Percentiles rank a stretch among this genome's conserved stretches.
Evolutionary conservation across 305 asterid species (phyloP).

Genomic region (Ruellia speciosa): DNA sequence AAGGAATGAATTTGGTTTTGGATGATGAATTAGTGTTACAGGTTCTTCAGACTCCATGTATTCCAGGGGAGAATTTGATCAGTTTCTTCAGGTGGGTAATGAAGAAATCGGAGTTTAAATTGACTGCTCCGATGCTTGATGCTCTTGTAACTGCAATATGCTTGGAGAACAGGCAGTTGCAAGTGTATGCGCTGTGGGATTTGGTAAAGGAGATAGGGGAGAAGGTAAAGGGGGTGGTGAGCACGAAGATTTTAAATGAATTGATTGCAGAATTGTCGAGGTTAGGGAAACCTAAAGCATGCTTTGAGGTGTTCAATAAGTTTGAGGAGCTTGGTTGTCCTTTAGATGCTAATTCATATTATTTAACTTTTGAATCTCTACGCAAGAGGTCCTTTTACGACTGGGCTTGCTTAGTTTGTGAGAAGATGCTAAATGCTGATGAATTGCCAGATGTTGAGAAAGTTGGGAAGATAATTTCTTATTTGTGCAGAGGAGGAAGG

Average conservation of each 20-base stretch:
- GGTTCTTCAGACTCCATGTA: conserved; percentile 47
- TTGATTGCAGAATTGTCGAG: conserved; percentile 45
- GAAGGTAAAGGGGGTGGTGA: conserved; percentile 47
- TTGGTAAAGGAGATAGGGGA: conserved; percentile 47
- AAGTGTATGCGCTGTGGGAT: conserved; percentile 65
- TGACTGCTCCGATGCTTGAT: conserved; percentile 32
- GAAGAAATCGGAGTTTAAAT: conserved; percentile 31
- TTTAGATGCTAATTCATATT: conserved; percentile 55
- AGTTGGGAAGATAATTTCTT: conserved; percentile 55
- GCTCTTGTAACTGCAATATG: conserved; percentile 38
- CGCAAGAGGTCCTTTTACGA: conserved; percentile 44
- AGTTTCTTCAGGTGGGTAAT: conserved; percentile 52
- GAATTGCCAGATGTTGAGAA: conserved; percentile 44
- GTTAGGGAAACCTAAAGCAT: conserved; percentile 62
- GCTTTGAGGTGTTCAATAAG: conserved; percentile 64
- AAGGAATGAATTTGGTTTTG: conserved; percentile 39
- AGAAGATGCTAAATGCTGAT: conserved; percentile 59
- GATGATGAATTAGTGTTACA: conserved; percentile 45
- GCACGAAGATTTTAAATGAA: conserved; percentile 43
- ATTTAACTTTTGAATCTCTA: conserved; percentile 60
- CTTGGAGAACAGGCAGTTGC: conserved; percentile 27
- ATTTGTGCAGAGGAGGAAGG: conserved; percentile 58
- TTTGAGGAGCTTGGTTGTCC: conserved; percentile 67
- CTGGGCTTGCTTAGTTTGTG: conserved; percentile 59
- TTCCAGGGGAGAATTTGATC: conserved; percentile 57